Evolutionary conservation across 768 basidiomycete species (phyloP).

Genomic region (Asterophora lycoperdoides): DNA sequence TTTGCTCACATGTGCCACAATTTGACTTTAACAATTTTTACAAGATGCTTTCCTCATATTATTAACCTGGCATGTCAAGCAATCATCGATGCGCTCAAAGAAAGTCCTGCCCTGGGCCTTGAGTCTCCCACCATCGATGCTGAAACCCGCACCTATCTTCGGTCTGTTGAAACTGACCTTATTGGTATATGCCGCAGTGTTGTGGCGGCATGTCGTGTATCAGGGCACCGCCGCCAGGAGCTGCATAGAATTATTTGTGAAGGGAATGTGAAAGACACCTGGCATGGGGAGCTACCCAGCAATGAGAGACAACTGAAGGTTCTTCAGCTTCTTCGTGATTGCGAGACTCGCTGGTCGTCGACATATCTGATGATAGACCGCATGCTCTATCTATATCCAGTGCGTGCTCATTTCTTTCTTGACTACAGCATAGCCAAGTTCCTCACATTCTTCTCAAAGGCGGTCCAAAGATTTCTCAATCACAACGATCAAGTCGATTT

Average conservation of each 20-base stretch:
- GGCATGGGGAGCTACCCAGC: constrained; percentile 7
- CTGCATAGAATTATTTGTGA: constrained; percentile 21
- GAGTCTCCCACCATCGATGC: constrained; percentile 1
- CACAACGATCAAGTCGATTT: constrained; percentile 16
- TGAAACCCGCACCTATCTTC: constrained; percentile 9
- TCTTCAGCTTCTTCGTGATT: constrained; percentile 27
- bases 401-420: constrained; percentile 11
- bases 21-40: background rate
- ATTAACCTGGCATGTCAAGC: constrained; percentile 25
- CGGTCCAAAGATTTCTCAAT: constrained; percentile 17
- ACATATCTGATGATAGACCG: constrained; percentile 32
- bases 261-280: constrained; percentile 19
- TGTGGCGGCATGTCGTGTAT: constrained; percentile 28
- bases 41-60: constrained; percentile 26
- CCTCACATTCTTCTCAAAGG: constrained; percentile 16
- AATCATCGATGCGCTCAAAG: constrained; percentile 14
- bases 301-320: constrained; percentile 8
- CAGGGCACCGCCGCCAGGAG: constrained; percentile 25
- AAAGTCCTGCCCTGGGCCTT: constrained; percentile 9
- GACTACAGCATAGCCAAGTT: background rate
- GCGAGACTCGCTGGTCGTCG: constrained; percentile 34
- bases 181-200: constrained; percentile 21
- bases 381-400: constrained; percentile 28
- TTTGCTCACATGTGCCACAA: too few species aligned
- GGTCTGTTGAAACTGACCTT: constrained; percentile 22